Evolutionary conservation across 495 filamentous ascomycete species (phyloP), one percentile per base, ranked within the genome.

Genomic region (Aspergillus ellipticus): DNA sequence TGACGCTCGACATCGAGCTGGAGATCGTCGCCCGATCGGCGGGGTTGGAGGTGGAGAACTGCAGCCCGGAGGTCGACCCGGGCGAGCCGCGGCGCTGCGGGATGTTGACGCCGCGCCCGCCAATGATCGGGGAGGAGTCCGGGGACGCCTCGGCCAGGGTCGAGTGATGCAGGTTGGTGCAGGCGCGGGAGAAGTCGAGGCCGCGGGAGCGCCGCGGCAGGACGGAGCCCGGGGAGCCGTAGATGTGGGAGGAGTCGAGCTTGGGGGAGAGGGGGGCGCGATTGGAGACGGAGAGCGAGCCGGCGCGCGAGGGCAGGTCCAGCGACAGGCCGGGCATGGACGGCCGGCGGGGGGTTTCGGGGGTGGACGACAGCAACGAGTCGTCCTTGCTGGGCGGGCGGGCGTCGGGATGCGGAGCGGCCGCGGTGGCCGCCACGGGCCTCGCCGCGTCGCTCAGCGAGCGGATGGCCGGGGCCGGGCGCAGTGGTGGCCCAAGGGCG

Each of bases 131-230:
- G 0, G 92, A 96, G 4, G 92, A 95, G 66, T 96, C 92, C 11
- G 95, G 94, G n/a, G 89, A 94, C 0, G 89, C 87, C 61, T 92
- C 86, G 52, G 92, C 92, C 7, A 97, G 79, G 2, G 88, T 97
- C 20, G 94, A 97, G 70, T 97, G 95, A 74, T 98, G 94, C 10
- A 98, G 80, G 60, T 91, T 96, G 4, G 94, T 97, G 54, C 92
- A 93, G 42, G 90, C 91, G 59, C 92, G 82, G n/a, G 92, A 89
- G 70, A 94, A 96, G 66, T 97, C 92, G 48, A 96, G 72, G 26
- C 92, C 92, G 21, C 92, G 83, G 6, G 90, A 95, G 48, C 91
- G 85, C 49, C 92, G 81, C 43, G 92, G 92, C 13, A 97, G 81
- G 16, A 92, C 86, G 15, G 89, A 94, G n/a, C 83, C 78, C 15